Evolutionary conservation across 148 eudicot genomes (phyloP).

Genomic region (Gaultheria prostrata): DNA sequence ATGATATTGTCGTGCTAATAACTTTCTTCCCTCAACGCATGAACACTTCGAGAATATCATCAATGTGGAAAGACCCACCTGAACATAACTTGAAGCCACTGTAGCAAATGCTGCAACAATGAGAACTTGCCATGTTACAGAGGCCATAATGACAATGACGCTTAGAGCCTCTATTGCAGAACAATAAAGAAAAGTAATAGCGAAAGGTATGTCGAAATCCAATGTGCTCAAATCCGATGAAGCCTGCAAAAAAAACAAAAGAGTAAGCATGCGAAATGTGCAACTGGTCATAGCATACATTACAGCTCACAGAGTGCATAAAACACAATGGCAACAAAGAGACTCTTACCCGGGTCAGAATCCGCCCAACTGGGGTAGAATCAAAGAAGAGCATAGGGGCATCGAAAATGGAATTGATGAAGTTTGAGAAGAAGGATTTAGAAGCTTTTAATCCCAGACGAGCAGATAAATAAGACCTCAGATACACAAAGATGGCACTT

Average conservation of each 20-base stretch:
- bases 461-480: slow-evolving; percentile 45
- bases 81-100: slow-evolving; percentile 46
- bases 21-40: background rate
- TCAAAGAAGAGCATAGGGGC: slow-evolving; percentile 79
- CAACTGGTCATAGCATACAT: background rate
- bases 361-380: slow-evolving; percentile 72
- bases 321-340: background rate
- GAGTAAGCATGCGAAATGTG: background rate
- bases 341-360: slow-evolving; percentile 53
- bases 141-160: slow-evolving; percentile 46
- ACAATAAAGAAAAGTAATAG: slow-evolving; percentile 26
- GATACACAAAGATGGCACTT: slow-evolving; percentile 42
- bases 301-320: background rate
- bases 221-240: slow-evolving; percentile 62
- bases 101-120: slow-evolving; percentile 52
- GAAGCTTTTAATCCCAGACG: slow-evolving; percentile 58
- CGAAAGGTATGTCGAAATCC: slow-evolving; percentile 54
- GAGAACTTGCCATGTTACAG: slow-evolving; percentile 66
- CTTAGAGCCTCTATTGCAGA: slow-evolving; percentile 38
- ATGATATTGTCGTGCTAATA: background rate
- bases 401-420: slow-evolving; percentile 42
- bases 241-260: slow-evolving; percentile 33
- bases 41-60: background rate
- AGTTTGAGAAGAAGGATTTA: slow-evolving; percentile 40
- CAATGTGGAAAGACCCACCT: slow-evolving; percentile 29